Percentiles rank a stretch among this genome's conserved stretches.
These are phyloP conservation scores for Cyberlindnera americana DNA, from an alignment of 805 yeast genomes.

Conservation along the genomic window DNA sequence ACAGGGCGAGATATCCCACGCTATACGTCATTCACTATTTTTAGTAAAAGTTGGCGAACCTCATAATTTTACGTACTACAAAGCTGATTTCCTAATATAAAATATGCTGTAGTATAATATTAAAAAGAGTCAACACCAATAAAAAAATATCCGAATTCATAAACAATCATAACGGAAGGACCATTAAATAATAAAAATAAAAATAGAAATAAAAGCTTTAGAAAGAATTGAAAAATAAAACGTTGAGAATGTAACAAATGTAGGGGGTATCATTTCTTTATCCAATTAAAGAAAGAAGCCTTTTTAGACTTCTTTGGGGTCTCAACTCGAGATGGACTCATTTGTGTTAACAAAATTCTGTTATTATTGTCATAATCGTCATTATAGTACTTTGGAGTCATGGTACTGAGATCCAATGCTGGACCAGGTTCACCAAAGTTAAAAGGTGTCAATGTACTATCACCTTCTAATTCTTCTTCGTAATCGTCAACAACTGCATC, in stretches of 20 bases:
- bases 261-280: slow-evolving; percentile 10
- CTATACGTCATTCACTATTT: no score
- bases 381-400: slow-evolving; percentile 39
- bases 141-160: neutral
- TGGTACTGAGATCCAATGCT: slow-evolving; percentile 24
- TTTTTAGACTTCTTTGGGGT: slow-evolving; percentile 11
- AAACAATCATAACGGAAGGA: neutral
- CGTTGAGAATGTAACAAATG: neutral
- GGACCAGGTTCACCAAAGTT: slow-evolving; percentile 31
- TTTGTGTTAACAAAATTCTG: neutral
- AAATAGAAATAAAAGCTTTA: neutral
- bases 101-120: no score
- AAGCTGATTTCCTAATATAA: no score
- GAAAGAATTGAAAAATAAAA: neutral
- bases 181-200: neutral
- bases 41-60: no score
- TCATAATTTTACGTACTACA: no score
- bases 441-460: slow-evolving; percentile 24
- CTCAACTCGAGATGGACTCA: neutral
- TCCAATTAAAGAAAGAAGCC: slow-evolving; percentile 13
- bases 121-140: neutral
- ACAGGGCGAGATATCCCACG: no score
- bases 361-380: slow-evolving; percentile 56
- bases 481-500: slow-evolving; percentile 1
- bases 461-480: slow-evolving; percentile 20